Conservation (phyloP, 1,284 basidiomycete genomes). For the Malassezia vespertilionis region DNA sequence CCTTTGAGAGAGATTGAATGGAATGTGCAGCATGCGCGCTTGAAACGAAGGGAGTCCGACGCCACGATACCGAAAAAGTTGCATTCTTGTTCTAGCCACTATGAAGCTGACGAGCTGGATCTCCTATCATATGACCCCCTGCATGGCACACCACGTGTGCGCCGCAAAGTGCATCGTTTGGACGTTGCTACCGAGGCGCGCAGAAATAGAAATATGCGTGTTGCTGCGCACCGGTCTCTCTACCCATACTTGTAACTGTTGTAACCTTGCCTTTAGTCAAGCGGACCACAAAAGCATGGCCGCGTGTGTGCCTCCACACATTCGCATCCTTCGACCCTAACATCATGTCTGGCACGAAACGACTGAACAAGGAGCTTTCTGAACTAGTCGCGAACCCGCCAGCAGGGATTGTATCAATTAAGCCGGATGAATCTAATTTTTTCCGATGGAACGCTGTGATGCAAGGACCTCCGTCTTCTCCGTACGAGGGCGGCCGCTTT, state of each 20-base stretch:
- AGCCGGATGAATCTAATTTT: slow-evolving; percentile 12
- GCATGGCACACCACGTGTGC: not conserved
- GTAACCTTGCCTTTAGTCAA: not conserved
- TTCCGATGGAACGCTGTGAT: slow-evolving; percentile 10
- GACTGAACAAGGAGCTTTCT: slow-evolving; percentile 13
- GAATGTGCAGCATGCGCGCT: too few relatives aligned
- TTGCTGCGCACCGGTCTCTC: not conserved
- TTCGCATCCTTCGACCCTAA: not conserved
- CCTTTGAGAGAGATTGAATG: too few relatives aligned
- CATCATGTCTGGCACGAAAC: slow-evolving; percentile 10
- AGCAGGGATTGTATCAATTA: slow-evolving; percentile 5
- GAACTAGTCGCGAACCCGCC: slow-evolving; percentile 3
- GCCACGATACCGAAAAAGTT: too few relatives aligned
- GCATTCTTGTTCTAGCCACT: too few relatives aligned
- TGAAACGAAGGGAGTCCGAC: too few relatives aligned
- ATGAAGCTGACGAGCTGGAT: slow-evolving; percentile 13
- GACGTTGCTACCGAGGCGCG: slow-evolving; percentile 4
- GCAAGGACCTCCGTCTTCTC: too few relatives aligned
- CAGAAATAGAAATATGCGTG: not conserved
- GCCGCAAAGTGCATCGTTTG: slow-evolving; percentile 9
- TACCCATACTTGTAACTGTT: not conserved
- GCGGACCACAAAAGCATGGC: too few relatives aligned
- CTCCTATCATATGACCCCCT: not conserved
- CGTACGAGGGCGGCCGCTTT: slow-evolving; percentile 13
- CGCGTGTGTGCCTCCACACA: not conserved